Evolutionary conservation across 768 basidiomycete genomes (phyloP).

Genomic region (Russula griseocarnosa): DNA sequence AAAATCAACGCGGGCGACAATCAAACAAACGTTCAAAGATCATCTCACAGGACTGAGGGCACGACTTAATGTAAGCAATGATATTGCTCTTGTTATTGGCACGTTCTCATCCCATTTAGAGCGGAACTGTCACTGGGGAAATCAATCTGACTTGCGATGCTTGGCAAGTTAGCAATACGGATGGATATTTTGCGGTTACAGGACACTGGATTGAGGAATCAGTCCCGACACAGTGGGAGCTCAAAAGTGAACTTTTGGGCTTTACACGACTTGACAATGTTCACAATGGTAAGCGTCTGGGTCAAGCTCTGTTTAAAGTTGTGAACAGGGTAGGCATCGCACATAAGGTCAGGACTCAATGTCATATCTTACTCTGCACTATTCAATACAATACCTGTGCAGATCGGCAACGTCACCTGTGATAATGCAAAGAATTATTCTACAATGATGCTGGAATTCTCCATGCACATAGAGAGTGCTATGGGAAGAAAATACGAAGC

Average conservation of each 20-base stretch:
- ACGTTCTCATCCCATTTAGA: not conserved
- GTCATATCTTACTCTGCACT: not conserved
- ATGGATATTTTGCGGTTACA: not conserved
- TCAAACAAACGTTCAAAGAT: slow-evolving; percentile 34
- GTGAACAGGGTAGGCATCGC: not conserved
- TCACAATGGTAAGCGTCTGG: not conserved
- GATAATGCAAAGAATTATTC: no score
- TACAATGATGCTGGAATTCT: no score
- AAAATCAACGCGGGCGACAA: slow-evolving; percentile 31
- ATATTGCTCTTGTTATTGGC: no score
- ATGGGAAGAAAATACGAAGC: no score
- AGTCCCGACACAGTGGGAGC: not conserved
- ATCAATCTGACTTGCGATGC: not conserved
- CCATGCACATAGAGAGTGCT: no score
- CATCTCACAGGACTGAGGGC: slow-evolving; percentile 16
- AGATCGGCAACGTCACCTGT: not conserved
- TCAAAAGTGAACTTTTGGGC: not conserved
- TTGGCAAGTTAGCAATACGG: not conserved
- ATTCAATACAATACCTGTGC: not conserved
- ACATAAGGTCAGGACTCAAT: not conserved
- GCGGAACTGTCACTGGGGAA: not conserved
- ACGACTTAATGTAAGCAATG: not conserved
- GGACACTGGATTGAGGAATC: not conserved
- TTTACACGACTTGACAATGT: not conserved
- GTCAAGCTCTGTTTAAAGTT: not conserved